A percentile compares a stretch with the other conserved stretches of the same genome.
phyloP scores from a whole-genome alignment of 1,284 basidiomycete species.

The Rhodotorula sp. region DNA sequence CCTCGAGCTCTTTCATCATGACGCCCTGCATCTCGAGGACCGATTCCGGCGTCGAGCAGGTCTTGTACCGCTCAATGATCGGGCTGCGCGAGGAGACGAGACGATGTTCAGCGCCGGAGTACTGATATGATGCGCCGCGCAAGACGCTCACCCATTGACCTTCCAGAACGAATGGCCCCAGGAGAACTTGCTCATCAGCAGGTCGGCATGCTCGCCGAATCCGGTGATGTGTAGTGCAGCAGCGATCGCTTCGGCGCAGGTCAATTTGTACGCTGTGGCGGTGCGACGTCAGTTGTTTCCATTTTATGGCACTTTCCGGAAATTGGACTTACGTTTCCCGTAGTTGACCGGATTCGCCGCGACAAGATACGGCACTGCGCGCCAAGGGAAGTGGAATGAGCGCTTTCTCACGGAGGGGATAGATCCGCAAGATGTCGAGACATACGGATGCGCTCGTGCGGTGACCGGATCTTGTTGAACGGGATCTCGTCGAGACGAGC shows the following conservation, averaged over 20 bases:
- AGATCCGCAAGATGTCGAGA: constrained; percentile 34
- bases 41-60: constrained; percentile 65
- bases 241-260: constrained; percentile 73
- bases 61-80: constrained; percentile 69
- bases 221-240: constrained; percentile 90
- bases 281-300: background rate
- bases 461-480: constrained; percentile 87
- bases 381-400: background rate
- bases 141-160: constrained; percentile 64
- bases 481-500: constrained; percentile 91
- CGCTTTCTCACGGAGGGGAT: too few relatives aligned
- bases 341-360: constrained; percentile 94
- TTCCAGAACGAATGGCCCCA: constrained; percentile 84
- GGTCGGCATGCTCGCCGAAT: constrained; percentile 73
- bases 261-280: constrained; percentile 43
- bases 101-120: background rate
- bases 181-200: constrained; percentile 71
- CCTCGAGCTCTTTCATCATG: constrained; percentile 72
- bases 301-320: too few relatives aligned
- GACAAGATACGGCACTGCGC: constrained; percentile 80
- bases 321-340: constrained; percentile 67
- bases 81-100: constrained; percentile 47
- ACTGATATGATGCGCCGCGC: background rate
- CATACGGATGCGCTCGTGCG: constrained; percentile 83
- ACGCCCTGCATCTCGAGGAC: constrained; percentile 65